phyloP scores from a whole-genome alignment of 176 grass and related monocot species.

The Triticum dicoccoides region DNA sequence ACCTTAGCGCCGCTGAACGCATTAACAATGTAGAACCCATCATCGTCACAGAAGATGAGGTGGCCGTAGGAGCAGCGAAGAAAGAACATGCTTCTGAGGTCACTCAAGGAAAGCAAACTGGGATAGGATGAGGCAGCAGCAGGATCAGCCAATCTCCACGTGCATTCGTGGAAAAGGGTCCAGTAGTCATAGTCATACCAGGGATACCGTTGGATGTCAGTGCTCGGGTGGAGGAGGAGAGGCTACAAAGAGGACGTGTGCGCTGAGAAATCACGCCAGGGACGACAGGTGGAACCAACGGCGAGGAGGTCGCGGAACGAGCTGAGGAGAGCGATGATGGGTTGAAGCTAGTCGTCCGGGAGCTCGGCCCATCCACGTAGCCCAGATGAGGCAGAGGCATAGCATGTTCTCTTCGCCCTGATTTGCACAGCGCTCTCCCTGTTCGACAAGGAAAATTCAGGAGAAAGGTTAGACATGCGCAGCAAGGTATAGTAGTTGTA shows the following conservation, averaged over 20 bases:
- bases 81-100: background rate
- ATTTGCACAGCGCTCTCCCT: background rate
- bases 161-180: background rate
- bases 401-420: background rate
- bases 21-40: background rate
- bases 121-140: no score
- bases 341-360: background rate
- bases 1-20: background rate
- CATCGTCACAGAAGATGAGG: background rate
- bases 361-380: background rate
- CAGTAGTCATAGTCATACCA: background rate
- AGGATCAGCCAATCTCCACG: background rate
- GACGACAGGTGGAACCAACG: background rate
- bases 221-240: background rate
- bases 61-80: background rate
- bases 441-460: background rate
- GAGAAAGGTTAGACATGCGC: background rate
- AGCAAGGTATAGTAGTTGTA: no score
- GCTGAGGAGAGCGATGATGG: background rate
- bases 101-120: background rate
- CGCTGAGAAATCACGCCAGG: background rate
- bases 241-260: background rate
- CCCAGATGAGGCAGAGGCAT: background rate
- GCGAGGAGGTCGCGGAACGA: background rate
- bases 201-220: background rate